Percentiles rank a stretch among this genome's conserved stretches.
phyloP scores from a whole-genome alignment of 2,329 filamentous ascomycete species.

The Arthrobotrys pseudoclavata region DNA sequence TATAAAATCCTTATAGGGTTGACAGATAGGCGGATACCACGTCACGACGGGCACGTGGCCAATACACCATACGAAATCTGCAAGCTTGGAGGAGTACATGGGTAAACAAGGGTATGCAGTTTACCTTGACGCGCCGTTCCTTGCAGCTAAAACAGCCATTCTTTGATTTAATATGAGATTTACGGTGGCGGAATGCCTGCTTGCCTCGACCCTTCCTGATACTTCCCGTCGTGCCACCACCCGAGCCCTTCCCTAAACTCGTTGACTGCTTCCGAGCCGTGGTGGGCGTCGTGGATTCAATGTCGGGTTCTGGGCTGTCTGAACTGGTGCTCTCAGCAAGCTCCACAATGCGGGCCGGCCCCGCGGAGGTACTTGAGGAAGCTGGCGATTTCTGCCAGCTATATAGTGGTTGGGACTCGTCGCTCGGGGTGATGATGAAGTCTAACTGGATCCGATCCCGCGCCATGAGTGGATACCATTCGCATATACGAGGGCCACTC shows the following conservation, averaged over 20 bases:
- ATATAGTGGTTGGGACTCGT: slow-evolving; percentile 32
- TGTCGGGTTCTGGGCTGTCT: slow-evolving; percentile 38
- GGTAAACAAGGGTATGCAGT: slow-evolving; percentile 33
- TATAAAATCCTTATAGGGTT: slow-evolving; percentile 4
- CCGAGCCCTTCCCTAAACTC: slow-evolving; percentile 6
- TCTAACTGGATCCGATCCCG: slow-evolving; percentile 57
- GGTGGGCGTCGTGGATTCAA: slow-evolving; percentile 27
- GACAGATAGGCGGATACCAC: slow-evolving; percentile 3
- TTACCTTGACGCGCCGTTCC: slow-evolving; percentile 57
- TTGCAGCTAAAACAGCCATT: slow-evolving; percentile 60
- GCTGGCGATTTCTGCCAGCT: slow-evolving; percentile 46
- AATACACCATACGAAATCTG: slow-evolving; percentile 1
- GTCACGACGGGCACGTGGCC: slow-evolving; percentile 26
- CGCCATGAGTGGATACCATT: slow-evolving; percentile 56
- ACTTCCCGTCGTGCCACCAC: slow-evolving; percentile 13
- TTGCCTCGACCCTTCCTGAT: slow-evolving; percentile 52
- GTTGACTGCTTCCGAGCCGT: slow-evolving; percentile 14
- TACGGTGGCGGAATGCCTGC: slow-evolving; percentile 57
- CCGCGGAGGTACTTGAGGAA: slow-evolving; percentile 41
- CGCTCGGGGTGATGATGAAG: slow-evolving; percentile 52
- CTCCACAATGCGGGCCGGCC: slow-evolving; percentile 48
- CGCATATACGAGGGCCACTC: slow-evolving; percentile 54
- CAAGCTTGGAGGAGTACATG: background rate
- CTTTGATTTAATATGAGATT: slow-evolving; percentile 60
- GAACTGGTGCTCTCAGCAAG: slow-evolving; percentile 46